Conservation (phyloP, 306 rosid genomes). For the Cajanus cajan region DNA sequence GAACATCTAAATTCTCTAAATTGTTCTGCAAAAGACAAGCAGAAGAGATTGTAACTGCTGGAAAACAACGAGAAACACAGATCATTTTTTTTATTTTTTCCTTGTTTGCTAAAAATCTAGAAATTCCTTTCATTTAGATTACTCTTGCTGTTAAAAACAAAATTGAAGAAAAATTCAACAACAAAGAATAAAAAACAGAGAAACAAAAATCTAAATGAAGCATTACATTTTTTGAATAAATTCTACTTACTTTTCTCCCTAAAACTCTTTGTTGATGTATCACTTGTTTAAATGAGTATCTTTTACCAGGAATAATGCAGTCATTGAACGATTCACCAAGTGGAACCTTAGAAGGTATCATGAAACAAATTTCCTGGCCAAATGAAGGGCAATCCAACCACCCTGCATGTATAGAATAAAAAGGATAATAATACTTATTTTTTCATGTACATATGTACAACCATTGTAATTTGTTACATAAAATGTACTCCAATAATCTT, state of each 20-base stretch:
- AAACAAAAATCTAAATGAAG: conserved; percentile 16
- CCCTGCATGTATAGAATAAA: conserved; percentile 53
- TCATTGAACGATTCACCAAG: conserved; percentile 84
- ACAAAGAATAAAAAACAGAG: neutral
- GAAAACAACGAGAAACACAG: conserved; percentile 17
- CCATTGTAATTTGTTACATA: conserved; percentile 8
- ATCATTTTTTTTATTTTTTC: neutral
- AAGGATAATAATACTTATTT: neutral
- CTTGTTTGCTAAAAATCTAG: neutral
- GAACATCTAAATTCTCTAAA: neutral
- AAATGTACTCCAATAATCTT: conserved; percentile 13
- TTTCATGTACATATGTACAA: neutral
- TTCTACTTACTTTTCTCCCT: conserved; percentile 76
- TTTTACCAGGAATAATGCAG: conserved; percentile 80
- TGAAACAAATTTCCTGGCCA: conserved; percentile 76
- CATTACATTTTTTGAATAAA: neutral
- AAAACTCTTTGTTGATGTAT: conserved; percentile 90
- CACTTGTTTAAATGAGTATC: conserved; percentile 99
- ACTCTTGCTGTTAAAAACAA: conserved; percentile 6
- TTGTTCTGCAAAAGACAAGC: neutral
- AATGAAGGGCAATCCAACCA: conserved; percentile 92
- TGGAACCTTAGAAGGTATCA: conserved; percentile 99
- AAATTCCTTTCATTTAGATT: neutral
- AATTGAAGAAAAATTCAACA: neutral
- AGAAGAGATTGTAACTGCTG: neutral